A percentile compares a stretch with the other conserved stretches of the same genome.
These are phyloP conservation scores for Dacryopinax spathularia DNA, from an alignment of 768 basidiomycete species.

Conservation along the genomic window DNA sequence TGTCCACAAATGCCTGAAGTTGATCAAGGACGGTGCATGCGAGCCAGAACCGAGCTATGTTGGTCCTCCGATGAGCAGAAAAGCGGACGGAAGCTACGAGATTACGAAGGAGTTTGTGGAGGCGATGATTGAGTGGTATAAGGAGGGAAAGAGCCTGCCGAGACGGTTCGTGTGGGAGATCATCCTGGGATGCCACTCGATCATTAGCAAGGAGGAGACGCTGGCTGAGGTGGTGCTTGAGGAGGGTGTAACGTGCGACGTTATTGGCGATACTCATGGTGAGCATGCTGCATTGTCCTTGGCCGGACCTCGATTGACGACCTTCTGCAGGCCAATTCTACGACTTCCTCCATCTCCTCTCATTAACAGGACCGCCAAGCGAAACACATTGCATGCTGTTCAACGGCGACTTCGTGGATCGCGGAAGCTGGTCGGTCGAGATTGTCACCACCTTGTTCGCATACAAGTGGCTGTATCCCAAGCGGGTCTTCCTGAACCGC, in stretches of 20 bases:
- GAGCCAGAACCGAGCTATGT: constrained; percentile 57
- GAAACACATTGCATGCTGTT: constrained; percentile 76
- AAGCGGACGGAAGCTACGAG: constrained; percentile 40
- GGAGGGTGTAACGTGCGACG: constrained; percentile 71
- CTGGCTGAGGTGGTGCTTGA: constrained; percentile 61
- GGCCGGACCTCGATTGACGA: not conserved
- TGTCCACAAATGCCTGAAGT: constrained; percentile 57
- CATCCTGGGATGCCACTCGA: constrained; percentile 65
- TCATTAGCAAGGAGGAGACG: constrained; percentile 63
- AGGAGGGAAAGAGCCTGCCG: constrained; percentile 81
- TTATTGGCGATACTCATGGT: constrained; percentile 96
- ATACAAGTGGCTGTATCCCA: constrained; percentile 93
- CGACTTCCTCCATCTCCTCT: constrained; percentile 76
- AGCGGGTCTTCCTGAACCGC: constrained; percentile 80
- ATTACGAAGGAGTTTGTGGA: constrained; percentile 69
- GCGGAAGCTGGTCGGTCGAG: constrained; percentile 90
- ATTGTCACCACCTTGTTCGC: constrained; percentile 87
- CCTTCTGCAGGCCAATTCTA: constrained; percentile 69
- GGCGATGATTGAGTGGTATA: constrained; percentile 83
- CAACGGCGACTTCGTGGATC: constrained; percentile 94
- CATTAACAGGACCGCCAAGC: constrained; percentile 70
- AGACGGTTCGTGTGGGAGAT: constrained; percentile 94
- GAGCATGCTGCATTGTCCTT: constrained; percentile 15
- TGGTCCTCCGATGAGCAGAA: constrained; percentile 51
- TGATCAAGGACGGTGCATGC: constrained; percentile 72